A percentile compares a stretch with the other conserved stretches of the same genome.
Conservation (phyloP, 352 stramenopile genomes). For the Phytophthora boehmeriae region DNA sequence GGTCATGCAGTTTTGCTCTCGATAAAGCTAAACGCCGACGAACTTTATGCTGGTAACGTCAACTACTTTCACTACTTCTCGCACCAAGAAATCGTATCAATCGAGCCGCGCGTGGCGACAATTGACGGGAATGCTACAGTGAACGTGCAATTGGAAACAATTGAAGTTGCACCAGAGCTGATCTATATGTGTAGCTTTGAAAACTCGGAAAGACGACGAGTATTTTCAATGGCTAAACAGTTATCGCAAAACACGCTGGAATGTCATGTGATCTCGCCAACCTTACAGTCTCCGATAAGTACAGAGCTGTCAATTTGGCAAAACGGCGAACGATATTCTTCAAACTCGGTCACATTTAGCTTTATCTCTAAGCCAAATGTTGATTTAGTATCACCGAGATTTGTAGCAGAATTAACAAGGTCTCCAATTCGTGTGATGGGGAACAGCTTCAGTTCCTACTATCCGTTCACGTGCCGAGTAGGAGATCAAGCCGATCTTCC, state of each 20-base stretch:
- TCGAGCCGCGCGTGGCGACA: slow-evolving; percentile 33
- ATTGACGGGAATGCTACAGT: slow-evolving; percentile 28
- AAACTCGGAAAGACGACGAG: neutral
- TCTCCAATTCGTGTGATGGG: slow-evolving; percentile 28
- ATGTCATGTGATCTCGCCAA: slow-evolving; percentile 11
- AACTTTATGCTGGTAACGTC: slow-evolving; percentile 16
- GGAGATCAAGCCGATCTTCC: slow-evolving; percentile 10
- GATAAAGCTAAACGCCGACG: slow-evolving; percentile 33
- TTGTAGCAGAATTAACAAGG: slow-evolving; percentile 21
- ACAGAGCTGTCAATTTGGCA: slow-evolving; percentile 38
- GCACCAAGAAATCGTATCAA: slow-evolving; percentile 21
- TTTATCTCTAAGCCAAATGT: slow-evolving; percentile 24
- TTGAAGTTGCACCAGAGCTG: slow-evolving; percentile 8
- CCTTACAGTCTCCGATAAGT: slow-evolving; percentile 1
- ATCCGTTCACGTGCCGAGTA: slow-evolving; percentile 29
- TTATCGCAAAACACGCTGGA: slow-evolving; percentile 11
- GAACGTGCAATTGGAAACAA: slow-evolving; percentile 17
- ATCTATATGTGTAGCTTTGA: slow-evolving; percentile 42
- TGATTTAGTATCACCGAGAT: slow-evolving; percentile 18
- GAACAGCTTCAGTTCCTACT: slow-evolving; percentile 12
- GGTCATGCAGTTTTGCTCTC: slow-evolving; percentile 22
- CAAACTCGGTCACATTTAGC: slow-evolving; percentile 33
- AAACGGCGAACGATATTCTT: slow-evolving; percentile 36
- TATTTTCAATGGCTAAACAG: slow-evolving; percentile 18
- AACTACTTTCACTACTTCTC: slow-evolving; percentile 34